Conservation (phyloP, 139 green algal genomes). For the Pleodorina starrii region DNA sequence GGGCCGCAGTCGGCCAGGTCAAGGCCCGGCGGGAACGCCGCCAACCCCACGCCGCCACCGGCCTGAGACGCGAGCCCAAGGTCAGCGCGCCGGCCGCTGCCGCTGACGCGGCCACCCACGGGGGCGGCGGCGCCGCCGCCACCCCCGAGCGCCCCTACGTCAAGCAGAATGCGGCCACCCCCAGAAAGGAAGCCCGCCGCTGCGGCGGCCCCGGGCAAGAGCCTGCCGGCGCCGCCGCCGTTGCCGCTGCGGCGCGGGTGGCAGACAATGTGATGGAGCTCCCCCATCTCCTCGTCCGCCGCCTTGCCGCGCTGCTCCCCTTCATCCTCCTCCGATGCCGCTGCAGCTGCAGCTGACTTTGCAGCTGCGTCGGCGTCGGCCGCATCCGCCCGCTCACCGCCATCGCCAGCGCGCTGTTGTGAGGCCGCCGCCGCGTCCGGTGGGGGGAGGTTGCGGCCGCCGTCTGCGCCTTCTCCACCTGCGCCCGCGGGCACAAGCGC, state of each 20-base stretch:
- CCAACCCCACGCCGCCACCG: background rate
- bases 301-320: background rate
- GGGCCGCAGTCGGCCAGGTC: background rate
- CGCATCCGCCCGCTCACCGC: background rate
- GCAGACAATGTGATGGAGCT: background rate
- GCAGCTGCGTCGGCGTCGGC: background rate
- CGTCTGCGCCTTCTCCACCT: too few relatives aligned
- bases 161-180: background rate
- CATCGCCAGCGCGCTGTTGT: background rate
- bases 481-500: too few relatives aligned
- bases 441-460: background rate
- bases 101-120: background rate
- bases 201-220: too few relatives aligned
- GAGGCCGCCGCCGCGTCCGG: background rate
- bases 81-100: background rate
- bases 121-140: too few relatives aligned
- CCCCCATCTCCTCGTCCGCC: background rate
- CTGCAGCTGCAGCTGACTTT: background rate
- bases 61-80: background rate
- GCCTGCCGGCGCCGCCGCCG: background rate
- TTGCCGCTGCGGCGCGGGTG: background rate
- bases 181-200: background rate
- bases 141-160: background rate
- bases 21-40: background rate
- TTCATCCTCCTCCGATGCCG: background rate